These are phyloP conservation scores for Platanthera zijinensis DNA, from an alignment of 106 monocot species.

Conservation along the genomic window DNA sequence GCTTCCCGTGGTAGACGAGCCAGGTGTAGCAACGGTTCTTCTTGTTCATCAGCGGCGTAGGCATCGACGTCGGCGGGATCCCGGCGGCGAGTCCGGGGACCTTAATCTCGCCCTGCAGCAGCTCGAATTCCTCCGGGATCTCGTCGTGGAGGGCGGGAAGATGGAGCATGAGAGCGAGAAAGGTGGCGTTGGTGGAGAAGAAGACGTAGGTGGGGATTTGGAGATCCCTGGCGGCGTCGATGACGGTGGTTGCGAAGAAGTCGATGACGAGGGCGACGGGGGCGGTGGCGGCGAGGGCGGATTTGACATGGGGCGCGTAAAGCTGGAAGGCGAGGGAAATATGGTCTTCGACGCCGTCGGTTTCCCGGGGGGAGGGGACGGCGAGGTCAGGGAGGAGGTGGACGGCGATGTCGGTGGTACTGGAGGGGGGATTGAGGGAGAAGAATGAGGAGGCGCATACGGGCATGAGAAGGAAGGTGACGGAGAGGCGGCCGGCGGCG, in stretches of 20 bases:
- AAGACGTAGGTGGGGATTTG: constrained; percentile 18
- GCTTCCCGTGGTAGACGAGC: constrained; percentile 8
- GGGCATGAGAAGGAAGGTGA: not conserved
- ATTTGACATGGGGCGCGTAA: constrained; percentile 12
- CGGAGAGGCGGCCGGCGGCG: not conserved
- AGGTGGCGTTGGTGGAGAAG: constrained; percentile 10
- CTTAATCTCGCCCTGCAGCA: constrained; percentile 6
- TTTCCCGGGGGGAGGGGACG: too few relatives aligned
- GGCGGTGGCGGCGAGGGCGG: not conserved
- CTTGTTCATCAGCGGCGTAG: constrained; percentile 9
- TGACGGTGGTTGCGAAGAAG: constrained; percentile 13
- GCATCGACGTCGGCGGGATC: constrained; percentile 18
- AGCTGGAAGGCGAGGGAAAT: constrained; percentile 8
- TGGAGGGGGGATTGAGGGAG: not conserved
- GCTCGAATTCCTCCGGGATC: not conserved
- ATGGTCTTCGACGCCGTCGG: not conserved
- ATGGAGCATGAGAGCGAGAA: constrained; percentile 10
- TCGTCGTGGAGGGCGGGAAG: constrained; percentile 11
- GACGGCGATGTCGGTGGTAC: not conserved
- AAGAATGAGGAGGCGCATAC: not conserved
- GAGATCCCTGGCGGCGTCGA: constrained; percentile 26
- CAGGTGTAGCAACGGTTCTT: constrained; percentile 4
- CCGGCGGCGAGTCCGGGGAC: constrained; percentile 18
- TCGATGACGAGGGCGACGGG: constrained; percentile 18
- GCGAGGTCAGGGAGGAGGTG: not conserved